These are phyloP conservation scores for Kazachstania psychrophila DNA, from an alignment of 805 yeast genomes.

Conservation along the genomic window DNA sequence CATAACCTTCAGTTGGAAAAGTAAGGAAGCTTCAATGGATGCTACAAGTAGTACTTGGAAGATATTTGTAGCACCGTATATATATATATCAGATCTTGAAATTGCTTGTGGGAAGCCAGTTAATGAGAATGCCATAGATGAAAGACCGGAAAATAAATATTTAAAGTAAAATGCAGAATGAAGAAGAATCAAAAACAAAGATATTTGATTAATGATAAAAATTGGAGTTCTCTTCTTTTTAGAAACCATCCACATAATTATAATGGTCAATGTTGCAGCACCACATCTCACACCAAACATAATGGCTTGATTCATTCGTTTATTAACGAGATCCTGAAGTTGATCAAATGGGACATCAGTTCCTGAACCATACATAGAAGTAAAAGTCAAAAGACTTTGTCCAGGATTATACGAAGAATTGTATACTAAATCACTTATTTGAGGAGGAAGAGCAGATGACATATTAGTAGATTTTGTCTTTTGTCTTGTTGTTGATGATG, in stretches of 20 bases:
- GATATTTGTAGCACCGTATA: conserved; percentile 54
- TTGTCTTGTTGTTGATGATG: background rate
- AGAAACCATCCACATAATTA: conserved; percentile 40
- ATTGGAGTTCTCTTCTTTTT: conserved; percentile 55
- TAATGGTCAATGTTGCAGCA: conserved; percentile 39
- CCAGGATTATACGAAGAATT: conserved; percentile 23
- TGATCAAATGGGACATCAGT: conserved; percentile 33
- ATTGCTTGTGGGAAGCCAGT: conserved; percentile 39
- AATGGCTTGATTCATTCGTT: conserved; percentile 33
- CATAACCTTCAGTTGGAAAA: conserved; percentile 63
- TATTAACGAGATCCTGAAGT: conserved; percentile 32
- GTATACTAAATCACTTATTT: conserved; percentile 11
- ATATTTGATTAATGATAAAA: conserved; percentile 60
- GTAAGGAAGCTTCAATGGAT: conserved; percentile 54
- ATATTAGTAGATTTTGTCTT: background rate
- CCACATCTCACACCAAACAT: conserved; percentile 54
- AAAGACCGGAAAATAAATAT: conserved; percentile 45
- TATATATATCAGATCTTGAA: conserved; percentile 32
- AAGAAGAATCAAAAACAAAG: conserved; percentile 46
- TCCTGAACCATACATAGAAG: conserved; percentile 34
- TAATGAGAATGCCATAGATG: conserved; percentile 38
- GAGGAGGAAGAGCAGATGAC: conserved; percentile 6
- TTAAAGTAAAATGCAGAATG: conserved; percentile 53
- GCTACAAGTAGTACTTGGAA: conserved; percentile 51
- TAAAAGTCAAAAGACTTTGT: conserved; percentile 30